Percentiles rank a stretch among this genome's conserved stretches.
Conservation (phyloP, 1,139 yeast genomes). For the Starmera stellimalicola region DNA sequence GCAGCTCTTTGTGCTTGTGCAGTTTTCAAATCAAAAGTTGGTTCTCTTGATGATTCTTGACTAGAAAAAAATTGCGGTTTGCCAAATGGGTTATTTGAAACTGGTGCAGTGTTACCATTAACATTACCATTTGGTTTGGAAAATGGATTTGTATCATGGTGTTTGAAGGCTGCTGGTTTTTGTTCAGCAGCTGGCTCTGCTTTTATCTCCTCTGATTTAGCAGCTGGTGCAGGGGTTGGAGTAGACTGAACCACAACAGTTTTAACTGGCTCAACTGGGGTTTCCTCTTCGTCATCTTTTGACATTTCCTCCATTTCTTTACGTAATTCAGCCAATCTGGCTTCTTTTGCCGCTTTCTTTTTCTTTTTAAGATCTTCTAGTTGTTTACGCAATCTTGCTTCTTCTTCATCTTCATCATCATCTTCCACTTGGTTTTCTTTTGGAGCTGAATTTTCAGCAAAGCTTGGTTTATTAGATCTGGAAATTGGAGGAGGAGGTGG, state of each 20-base stretch:
- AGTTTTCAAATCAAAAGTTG: constrained; percentile 10
- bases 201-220: background rate
- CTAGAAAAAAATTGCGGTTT: constrained; percentile 10
- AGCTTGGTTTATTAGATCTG: constrained; percentile 3
- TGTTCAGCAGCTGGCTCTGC: background rate
- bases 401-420: constrained; percentile 18
- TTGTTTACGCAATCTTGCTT: constrained; percentile 12
- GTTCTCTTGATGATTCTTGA: constrained; percentile 5
- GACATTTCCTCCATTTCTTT: constrained; percentile 17
- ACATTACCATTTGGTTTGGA: constrained; percentile 8
- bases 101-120: constrained; percentile 1
- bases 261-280: background rate
- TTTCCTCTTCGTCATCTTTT: constrained; percentile 10
- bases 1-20: constrained; percentile 20
- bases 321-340: constrained; percentile 22
- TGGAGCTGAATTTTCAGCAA: background rate
- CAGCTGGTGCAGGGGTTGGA: constrained; percentile 1
- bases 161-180: constrained; percentile 1
- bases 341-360: constrained; percentile 25
- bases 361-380: constrained; percentile 15
- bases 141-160: constrained; percentile 20
- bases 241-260: constrained; percentile 1
- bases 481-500: constrained; percentile 15
- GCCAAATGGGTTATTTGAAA: constrained; percentile 19
- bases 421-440: constrained; percentile 2